These are phyloP conservation scores for Rhodamnia rubescens DNA, from an alignment of 345 rosid species.

Conservation along the genomic window DNA sequence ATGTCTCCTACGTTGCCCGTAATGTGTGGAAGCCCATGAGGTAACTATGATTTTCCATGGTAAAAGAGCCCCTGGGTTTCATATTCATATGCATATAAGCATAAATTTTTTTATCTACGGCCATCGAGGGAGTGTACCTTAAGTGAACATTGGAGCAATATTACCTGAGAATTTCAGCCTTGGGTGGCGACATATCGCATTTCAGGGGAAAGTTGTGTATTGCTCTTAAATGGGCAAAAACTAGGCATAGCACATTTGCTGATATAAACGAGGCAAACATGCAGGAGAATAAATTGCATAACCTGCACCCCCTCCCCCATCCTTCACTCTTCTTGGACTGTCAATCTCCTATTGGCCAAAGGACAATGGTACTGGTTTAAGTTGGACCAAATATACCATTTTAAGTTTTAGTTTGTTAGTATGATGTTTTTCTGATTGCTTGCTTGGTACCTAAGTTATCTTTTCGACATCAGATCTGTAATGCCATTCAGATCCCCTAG, in stretches of 20 bases:
- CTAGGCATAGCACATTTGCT: no score
- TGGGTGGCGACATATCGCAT: not conserved
- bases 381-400: not conserved
- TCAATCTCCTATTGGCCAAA: not conserved
- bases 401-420: not conserved
- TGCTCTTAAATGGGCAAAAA: not conserved
- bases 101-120: no score
- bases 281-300: no score
- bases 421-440: not conserved
- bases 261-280: no score
- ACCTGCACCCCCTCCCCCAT: no score
- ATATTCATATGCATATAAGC: no score
- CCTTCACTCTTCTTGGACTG: not conserved
- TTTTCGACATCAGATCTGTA: not conserved
- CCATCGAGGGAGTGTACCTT: no score
- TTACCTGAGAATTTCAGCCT: not conserved
- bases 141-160: not conserved
- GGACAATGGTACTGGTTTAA: not conserved
- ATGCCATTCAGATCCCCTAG: not conserved
- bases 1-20: no score
- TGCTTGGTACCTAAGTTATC: not conserved
- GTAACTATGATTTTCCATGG: not conserved
- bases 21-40: not conserved
- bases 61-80: not conserved
- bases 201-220: not conserved